phyloP scores from a whole-genome alignment of 352 stramenopile species.

The Phytopythium kandeliae region DNA sequence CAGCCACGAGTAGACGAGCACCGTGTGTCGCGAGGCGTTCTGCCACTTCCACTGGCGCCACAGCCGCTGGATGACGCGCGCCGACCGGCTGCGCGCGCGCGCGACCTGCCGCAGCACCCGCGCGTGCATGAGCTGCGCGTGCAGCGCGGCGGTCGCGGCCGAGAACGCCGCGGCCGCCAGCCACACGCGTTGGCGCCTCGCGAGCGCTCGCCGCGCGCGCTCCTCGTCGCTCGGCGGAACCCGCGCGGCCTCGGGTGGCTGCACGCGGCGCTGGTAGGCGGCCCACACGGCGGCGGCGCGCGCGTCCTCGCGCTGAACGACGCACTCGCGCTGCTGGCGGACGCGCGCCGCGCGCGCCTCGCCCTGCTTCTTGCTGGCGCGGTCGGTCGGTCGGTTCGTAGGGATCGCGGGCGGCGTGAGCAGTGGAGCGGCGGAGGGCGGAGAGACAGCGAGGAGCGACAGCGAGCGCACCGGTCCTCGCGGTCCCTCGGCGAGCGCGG shows the following conservation, averaged over 20 bases:
- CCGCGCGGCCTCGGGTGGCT: constrained; percentile 8
- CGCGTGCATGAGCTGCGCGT: constrained; percentile 20
- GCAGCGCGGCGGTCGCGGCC: constrained; percentile 25
- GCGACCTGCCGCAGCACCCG: constrained; percentile 29
- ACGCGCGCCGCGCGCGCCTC: constrained; percentile 41
- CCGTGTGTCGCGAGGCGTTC: constrained; percentile 53
- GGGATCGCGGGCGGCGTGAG: too few species aligned
- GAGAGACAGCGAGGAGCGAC: too few species aligned
- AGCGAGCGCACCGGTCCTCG: constrained; percentile 19
- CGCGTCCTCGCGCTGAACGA: constrained; percentile 37
- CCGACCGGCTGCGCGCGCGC: constrained; percentile 29
- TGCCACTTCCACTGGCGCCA: constrained; percentile 63
- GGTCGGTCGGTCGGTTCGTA: neutral
- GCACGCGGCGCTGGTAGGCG: constrained; percentile 30
- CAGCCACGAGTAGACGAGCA: constrained; percentile 62
- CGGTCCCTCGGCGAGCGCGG: constrained; percentile 13
- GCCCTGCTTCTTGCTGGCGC: constrained; percentile 58
- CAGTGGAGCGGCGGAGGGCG: too few species aligned
- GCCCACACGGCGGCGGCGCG: constrained; percentile 24
- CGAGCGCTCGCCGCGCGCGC: constrained; percentile 22
- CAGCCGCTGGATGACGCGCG: constrained; percentile 42
- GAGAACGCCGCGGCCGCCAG: constrained; percentile 41
- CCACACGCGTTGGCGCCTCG: constrained; percentile 44
- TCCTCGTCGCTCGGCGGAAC: constrained; percentile 15
- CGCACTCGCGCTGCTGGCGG: constrained; percentile 30